Percentiles rank a stretch among this genome's conserved stretches.
Conservation (phyloP, 2,329 filamentous ascomycete genomes). For the Venturia carpophila region DNA sequence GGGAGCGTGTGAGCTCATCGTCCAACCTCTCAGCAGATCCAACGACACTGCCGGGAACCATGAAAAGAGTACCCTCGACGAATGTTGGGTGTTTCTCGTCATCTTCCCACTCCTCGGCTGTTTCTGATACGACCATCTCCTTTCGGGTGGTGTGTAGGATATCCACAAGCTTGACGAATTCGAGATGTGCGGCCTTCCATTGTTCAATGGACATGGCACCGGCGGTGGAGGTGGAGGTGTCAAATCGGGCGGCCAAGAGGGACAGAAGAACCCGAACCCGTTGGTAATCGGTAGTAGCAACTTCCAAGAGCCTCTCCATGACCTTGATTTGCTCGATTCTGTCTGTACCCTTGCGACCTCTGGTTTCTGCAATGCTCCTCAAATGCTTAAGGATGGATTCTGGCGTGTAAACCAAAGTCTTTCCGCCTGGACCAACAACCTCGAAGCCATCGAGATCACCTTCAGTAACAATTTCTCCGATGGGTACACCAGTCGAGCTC, state of each 20-base stretch:
- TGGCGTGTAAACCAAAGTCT: slow-evolving; percentile 82
- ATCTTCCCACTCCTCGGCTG: slow-evolving; percentile 96
- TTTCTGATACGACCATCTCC: slow-evolving; percentile 80
- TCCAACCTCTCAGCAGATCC: slow-evolving; percentile 93
- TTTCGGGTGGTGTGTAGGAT: slow-evolving; percentile 63
- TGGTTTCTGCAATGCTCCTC: slow-evolving; percentile 82
- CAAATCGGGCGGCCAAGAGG: slow-evolving; percentile 88
- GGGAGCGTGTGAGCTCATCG: slow-evolving; percentile 92
- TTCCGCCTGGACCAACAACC: slow-evolving; percentile 81
- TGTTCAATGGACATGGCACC: slow-evolving; percentile 90
- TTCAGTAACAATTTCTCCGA: slow-evolving; percentile 42
- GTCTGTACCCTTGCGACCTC: slow-evolving; percentile 99
- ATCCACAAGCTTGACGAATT: slow-evolving; percentile 68
- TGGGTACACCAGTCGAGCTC: slow-evolving; percentile 41
- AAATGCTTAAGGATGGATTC: slow-evolving; percentile 98
- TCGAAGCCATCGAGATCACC: slow-evolving; percentile 81
- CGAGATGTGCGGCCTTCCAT: slow-evolving; percentile 90
- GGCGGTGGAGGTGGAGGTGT: slow-evolving; percentile 70
- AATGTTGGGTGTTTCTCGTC: slow-evolving; percentile 85
- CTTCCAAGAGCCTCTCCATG: slow-evolving; percentile 92
- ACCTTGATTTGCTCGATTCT: slow-evolving; percentile 88
- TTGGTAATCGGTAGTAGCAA: slow-evolving; percentile 86
- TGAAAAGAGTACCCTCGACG: slow-evolving; percentile 70
- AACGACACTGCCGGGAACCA: slow-evolving; percentile 86
- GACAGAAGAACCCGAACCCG: slow-evolving; percentile 86